Conservation (phyloP, 164 flowering plant species). For the Liriodendron chinense region DNA sequence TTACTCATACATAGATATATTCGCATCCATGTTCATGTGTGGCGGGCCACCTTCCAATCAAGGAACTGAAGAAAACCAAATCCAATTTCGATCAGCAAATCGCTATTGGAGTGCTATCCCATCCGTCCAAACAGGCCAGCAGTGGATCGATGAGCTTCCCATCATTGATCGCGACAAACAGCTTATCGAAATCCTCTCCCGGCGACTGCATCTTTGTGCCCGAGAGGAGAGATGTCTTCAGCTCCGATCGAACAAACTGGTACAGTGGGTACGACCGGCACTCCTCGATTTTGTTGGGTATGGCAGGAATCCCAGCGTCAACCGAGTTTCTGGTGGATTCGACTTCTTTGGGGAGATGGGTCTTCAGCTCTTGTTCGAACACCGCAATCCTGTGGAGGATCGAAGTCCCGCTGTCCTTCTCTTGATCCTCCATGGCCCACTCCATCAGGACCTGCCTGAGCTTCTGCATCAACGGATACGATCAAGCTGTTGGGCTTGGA, state of each 20-base stretch:
- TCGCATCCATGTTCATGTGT: too few species aligned
- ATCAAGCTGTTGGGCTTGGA: too few species aligned
- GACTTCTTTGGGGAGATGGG: slow-evolving; percentile 37
- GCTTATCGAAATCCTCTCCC: slow-evolving; percentile 43
- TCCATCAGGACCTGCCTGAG: slow-evolving; percentile 42
- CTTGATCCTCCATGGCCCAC: slow-evolving; percentile 28
- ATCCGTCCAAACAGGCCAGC: slow-evolving; percentile 34
- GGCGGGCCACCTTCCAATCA: too few species aligned
- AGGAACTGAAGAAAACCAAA: too few species aligned
- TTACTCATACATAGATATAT: too few species aligned
- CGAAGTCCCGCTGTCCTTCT: slow-evolving; percentile 17
- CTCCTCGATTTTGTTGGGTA: slow-evolving; percentile 36
- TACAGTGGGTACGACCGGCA: slow-evolving; percentile 48
- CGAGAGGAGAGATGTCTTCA: slow-evolving; percentile 27
- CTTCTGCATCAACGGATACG: slow-evolving; percentile 40
- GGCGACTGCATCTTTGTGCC: slow-evolving; percentile 35
- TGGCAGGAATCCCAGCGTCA: slow-evolving; percentile 24
- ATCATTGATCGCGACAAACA: slow-evolving; percentile 34
- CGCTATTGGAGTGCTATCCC: slow-evolving; percentile 33
- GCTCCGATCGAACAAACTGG: slow-evolving; percentile 31
- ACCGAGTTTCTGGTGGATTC: slow-evolving; percentile 22
- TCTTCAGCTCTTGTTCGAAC: slow-evolving; percentile 44
- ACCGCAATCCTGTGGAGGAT: slow-evolving; percentile 32
- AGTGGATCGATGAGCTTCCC: slow-evolving; percentile 45
- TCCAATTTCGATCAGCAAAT: slow-evolving; percentile 1